Conservation (phyloP, 1,284 basidiomycete genomes). For the Moesziomyces parantarcticus region DNA sequence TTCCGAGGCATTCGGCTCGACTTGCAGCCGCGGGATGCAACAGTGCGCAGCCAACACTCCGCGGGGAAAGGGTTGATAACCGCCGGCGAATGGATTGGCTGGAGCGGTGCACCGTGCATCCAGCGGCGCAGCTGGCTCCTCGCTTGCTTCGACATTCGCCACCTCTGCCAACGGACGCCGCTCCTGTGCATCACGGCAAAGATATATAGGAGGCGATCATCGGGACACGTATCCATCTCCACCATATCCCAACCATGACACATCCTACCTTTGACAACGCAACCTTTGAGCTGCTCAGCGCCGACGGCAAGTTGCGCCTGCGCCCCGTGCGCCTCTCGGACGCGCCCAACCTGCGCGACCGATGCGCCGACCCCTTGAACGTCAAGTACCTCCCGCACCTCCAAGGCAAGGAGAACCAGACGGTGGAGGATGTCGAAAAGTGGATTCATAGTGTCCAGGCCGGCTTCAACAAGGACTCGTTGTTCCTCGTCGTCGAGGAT, state of each 20-base stretch:
- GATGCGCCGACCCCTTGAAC: slow-evolving; percentile 25
- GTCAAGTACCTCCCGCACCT: slow-evolving; percentile 29
- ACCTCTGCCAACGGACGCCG: too few species aligned
- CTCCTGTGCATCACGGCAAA: not conserved
- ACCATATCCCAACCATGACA: slow-evolving; percentile 10
- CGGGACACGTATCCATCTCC: too few species aligned
- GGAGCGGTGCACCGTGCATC: too few species aligned
- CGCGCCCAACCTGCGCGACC: slow-evolving; percentile 30
- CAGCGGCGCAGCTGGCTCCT: too few species aligned
- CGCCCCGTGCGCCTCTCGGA: slow-evolving; percentile 26
- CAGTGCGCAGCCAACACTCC: too few species aligned
- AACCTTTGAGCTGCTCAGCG: slow-evolving; percentile 5
- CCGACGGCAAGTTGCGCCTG: slow-evolving; percentile 1
- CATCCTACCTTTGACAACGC: slow-evolving; percentile 29
- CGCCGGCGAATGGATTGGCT: too few species aligned
- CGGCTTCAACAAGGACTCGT: slow-evolving; percentile 31
- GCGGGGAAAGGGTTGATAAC: not conserved
- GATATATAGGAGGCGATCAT: not conserved
- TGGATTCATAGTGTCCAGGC: slow-evolving; percentile 26
- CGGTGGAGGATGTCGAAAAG: slow-evolving; percentile 13
- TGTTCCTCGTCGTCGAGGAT: slow-evolving; percentile 33
- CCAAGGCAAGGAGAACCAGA: slow-evolving; percentile 33
- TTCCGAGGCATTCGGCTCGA: not conserved
- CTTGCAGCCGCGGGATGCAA: not conserved
- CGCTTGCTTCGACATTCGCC: too few species aligned